phyloP scores from a whole-genome alignment of 2,329 filamentous ascomycete genomes.

The Colletotrichum lentis region DNA sequence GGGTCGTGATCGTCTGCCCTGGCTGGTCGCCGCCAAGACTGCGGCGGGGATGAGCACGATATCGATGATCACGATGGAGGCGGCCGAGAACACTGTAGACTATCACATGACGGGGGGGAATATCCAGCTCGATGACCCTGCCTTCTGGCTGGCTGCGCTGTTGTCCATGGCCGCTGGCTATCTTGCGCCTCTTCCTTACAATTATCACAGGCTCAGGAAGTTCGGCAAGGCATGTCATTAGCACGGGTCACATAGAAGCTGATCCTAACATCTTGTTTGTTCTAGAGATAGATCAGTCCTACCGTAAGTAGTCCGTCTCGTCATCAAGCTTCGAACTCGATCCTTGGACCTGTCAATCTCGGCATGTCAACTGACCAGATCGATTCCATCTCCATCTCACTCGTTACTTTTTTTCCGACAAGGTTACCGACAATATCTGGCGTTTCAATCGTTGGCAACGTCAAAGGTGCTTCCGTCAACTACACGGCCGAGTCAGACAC shows the following conservation, averaged over 20 bases:
- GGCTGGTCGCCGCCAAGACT: conserved; percentile 57
- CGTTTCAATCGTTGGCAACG: conserved; percentile 20
- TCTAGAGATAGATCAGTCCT: too few relatives aligned
- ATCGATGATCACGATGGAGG: conserved; percentile 67
- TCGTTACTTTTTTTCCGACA: conserved; percentile 15
- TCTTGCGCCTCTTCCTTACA: conserved; percentile 61
- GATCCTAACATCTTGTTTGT: too few relatives aligned
- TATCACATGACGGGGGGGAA: conserved; percentile 62
- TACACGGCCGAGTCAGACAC: background rate
- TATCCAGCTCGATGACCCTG: conserved; percentile 55
- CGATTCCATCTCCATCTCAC: background rate
- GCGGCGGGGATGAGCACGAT: conserved; percentile 67
- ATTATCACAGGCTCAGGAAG: conserved; percentile 58
- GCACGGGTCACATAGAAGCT: too few relatives aligned
- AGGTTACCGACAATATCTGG: conserved; percentile 20
- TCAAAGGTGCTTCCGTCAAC: conserved; percentile 5
- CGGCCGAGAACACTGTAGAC: conserved; percentile 63
- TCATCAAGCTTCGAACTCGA: background rate
- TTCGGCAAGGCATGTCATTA: conserved; percentile 58
- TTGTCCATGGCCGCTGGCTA: conserved; percentile 56
- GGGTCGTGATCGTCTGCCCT: conserved; percentile 58
- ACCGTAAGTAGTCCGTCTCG: too few relatives aligned
- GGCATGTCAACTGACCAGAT: background rate
- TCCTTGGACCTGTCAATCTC: background rate
- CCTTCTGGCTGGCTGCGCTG: conserved; percentile 61